A percentile compares a stretch with the other conserved stretches of the same genome.
These are phyloP conservation scores for Lactarius trivialis DNA, from an alignment of 768 basidiomycete genomes.

Conservation along the genomic window DNA sequence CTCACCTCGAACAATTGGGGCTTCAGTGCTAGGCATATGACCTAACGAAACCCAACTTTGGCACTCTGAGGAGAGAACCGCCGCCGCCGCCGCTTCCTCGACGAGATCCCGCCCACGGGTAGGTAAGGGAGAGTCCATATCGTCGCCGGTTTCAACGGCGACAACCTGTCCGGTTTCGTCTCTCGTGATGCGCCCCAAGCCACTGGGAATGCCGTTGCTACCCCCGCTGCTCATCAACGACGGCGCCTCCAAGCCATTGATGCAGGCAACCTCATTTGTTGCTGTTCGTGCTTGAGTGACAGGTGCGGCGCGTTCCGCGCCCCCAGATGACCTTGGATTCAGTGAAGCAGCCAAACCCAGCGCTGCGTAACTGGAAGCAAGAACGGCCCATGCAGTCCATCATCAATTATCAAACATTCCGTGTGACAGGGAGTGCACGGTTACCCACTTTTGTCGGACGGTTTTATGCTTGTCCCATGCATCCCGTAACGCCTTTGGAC, in stretches of 20 bases:
- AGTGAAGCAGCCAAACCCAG: conserved; percentile 68
- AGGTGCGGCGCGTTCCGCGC: conserved; percentile 43
- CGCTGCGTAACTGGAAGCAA: conserved; percentile 54
- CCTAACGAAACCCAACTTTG: conserved; percentile 17
- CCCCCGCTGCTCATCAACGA: not conserved
- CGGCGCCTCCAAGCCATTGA: not conserved
- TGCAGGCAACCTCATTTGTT: conserved; percentile 15
- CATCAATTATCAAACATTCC: conserved; percentile 17
- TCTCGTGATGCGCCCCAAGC: conserved; percentile 17
- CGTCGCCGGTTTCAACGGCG: conserved; percentile 15
- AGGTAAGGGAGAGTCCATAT: not conserved
- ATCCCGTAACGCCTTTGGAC: conserved; percentile 73
- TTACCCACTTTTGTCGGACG: conserved; percentile 81
- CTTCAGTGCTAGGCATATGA: conserved; percentile 3
- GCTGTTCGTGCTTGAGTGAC: conserved; percentile 18
- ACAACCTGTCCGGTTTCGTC: conserved; percentile 18
- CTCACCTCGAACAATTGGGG: conserved; percentile 21
- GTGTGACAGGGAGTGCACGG: conserved; percentile 8
- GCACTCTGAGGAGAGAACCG: not conserved
- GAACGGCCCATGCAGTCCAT: conserved; percentile 14
- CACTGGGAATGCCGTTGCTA: not conserved
- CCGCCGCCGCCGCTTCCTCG: conserved; percentile 11
- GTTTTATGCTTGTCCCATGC: conserved; percentile 88
- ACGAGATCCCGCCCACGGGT: conserved; percentile 4
- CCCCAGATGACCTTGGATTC: conserved; percentile 63